Evolutionary conservation across 805 yeast species (phyloP), one percentile per base, ranked within the genome.

Genomic region (Ogataea ramenticola): DNA sequence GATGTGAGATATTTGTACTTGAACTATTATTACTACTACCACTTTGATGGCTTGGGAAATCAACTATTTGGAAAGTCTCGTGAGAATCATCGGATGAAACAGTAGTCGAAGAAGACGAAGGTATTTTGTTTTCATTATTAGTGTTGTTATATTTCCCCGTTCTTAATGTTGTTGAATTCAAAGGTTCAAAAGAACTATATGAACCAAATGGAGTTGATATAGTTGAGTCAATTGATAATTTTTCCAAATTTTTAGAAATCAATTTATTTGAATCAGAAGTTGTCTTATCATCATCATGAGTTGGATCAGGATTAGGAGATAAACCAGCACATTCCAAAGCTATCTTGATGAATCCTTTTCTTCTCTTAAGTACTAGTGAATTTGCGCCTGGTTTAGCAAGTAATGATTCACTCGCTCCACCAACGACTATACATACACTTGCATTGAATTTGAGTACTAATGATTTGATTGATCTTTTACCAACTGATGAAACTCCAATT

Each of bases 381-480:
- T 76, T 74, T 51, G 79, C 74, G 10, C 79, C 77, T 0, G 84
- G 80, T 43, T 70, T 68, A 9, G 86, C 78, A 22, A 86, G 60
- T 33, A 93, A 67, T 1, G 95, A 80, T 56, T 93, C 99, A 47
- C 88, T 85, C 0, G 98, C 98, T 0, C 99, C 99, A 2, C 99
- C 99, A 21, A 93, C 81, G 1, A 93, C 98, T 45, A 93, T 81
- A 49, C 91, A 85, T 12, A 90, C 83, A 3, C 95, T 86, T 52
- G 77, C 81, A 50, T 82, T 78, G 45, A 79, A 74, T 43, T 61
- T 65, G 40, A 93, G 69, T 3, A 39, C 6, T 24, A 87, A 70
- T 21, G 80, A 72, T 48, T 75, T 65, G 36, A 93, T 84, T 50
- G 90, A 87, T 39, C 67, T 70, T 43, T 80, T 82, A 0, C 89